These are phyloP conservation scores for Rosa hybrid DNA, from an alignment of 331 rosid species.

Conservation along the genomic window DNA sequence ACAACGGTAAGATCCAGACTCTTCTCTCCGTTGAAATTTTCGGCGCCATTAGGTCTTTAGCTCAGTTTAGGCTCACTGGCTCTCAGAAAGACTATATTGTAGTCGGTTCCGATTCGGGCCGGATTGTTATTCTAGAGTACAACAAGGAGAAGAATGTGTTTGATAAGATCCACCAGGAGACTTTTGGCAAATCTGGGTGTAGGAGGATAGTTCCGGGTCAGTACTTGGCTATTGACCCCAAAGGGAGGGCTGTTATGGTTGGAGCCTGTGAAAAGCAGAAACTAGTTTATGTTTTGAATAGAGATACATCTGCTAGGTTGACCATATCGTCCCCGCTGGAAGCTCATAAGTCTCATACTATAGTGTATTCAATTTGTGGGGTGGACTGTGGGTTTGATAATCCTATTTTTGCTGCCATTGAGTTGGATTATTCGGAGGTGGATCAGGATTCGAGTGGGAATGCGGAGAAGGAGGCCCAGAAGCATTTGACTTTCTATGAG, in stretches of 20 bases:
- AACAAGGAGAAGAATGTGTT: constrained; percentile 91
- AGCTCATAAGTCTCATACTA: constrained; percentile 85
- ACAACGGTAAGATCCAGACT: constrained; percentile 89
- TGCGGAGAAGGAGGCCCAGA: constrained; percentile 66
- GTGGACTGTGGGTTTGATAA: constrained; percentile 96
- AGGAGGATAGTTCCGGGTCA: constrained; percentile 94
- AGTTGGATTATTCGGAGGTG: constrained; percentile 89
- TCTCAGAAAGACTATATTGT: constrained; percentile 90
- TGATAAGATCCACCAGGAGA: constrained; percentile 90
- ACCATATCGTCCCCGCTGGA: constrained; percentile 93
- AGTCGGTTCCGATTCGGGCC: constrained; percentile 90
- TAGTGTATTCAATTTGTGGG: constrained; percentile 87
- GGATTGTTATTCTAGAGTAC: constrained; percentile 90
- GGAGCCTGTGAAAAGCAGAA: constrained; percentile 98
- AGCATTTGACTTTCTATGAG: constrained; percentile 84
- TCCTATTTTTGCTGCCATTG: constrained; percentile 90
- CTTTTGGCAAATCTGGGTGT: constrained; percentile 95
- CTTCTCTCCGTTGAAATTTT: constrained; percentile 90
- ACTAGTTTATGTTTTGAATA: constrained; percentile 90
- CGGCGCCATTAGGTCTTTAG: constrained; percentile 81
- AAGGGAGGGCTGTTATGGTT: constrained; percentile 94
- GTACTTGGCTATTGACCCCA: constrained; percentile 85
- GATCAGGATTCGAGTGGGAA: constrained; percentile 78
- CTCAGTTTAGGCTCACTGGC: constrained; percentile 87
- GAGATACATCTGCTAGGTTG: constrained; percentile 94